Evolutionary conservation across 805 yeast genomes (phyloP).

Genomic region (Saturnispora saitoi): DNA sequence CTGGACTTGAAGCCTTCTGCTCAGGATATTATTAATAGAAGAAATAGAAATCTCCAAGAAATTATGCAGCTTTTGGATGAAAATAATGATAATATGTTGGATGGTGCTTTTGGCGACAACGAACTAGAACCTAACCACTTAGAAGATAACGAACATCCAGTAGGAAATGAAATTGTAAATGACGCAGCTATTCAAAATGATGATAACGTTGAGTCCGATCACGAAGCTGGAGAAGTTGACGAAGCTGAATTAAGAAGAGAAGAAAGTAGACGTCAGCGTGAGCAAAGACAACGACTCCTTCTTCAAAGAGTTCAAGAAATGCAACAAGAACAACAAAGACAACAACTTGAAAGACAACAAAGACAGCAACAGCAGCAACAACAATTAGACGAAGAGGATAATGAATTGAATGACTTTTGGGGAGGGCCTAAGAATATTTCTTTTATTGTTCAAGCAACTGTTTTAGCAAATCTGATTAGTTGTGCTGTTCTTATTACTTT

Average conservation of each 20-base stretch:
- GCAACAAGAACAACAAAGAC: neutral
- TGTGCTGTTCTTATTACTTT: slow-evolving; percentile 17
- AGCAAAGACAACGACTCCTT: slow-evolving; percentile 4
- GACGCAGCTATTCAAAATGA: neutral
- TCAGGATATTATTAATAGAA: neutral
- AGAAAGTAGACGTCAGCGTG: slow-evolving; percentile 8
- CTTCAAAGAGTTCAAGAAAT: slow-evolving; percentile 4
- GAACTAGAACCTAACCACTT: neutral
- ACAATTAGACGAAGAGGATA: slow-evolving; percentile 6
- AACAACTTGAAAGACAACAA: neutral
- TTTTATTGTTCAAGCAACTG: slow-evolving; percentile 17
- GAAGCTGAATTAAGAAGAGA: slow-evolving; percentile 17
- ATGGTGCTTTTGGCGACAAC: neutral
- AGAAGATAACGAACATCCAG: neutral
- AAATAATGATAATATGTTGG: neutral
- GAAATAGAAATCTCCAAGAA: slow-evolving; percentile 19
- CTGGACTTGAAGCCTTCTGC: slow-evolving; percentile 34
- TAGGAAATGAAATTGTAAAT: neutral
- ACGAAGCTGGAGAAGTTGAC: neutral
- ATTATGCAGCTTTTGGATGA: neutral
- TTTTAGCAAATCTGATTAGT: slow-evolving; percentile 17
- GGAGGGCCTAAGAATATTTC: slow-evolving; percentile 12
- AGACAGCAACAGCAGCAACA: slow-evolving; percentile 1
- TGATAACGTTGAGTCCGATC: neutral
- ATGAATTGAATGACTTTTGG: slow-evolving; percentile 9